phyloP scores from a whole-genome alignment of 2,329 filamentous ascomycete genomes.

The Fusarium protoensiforme region DNA sequence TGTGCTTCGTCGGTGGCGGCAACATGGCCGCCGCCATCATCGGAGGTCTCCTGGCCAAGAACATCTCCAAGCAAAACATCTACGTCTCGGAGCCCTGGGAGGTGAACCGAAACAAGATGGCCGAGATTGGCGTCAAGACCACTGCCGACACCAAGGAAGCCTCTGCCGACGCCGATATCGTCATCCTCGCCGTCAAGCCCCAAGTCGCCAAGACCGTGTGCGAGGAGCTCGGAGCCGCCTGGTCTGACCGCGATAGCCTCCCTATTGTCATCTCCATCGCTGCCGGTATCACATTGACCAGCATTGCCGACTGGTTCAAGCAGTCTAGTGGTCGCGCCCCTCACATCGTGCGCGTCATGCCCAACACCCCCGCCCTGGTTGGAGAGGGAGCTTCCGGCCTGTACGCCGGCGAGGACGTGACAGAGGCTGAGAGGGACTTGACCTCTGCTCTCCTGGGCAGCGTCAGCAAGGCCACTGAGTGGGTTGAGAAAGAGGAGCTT shows the following conservation, averaged over 20 bases:
- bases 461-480: conserved; percentile 61
- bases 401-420: conserved; percentile 56
- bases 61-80: conserved; percentile 57
- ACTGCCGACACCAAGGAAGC: conserved; percentile 60
- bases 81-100: conserved; percentile 63
- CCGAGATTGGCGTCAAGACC: conserved; percentile 56
- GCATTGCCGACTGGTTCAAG: conserved; percentile 56
- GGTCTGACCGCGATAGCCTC: conserved; percentile 46
- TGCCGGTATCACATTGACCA: conserved; percentile 59
- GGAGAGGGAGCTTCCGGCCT: conserved; percentile 62
- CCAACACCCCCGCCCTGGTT: conserved; percentile 62
- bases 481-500: conserved; percentile 61
- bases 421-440: conserved; percentile 54
- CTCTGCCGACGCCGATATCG: conserved; percentile 55
- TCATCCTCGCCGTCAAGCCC: conserved; percentile 64
- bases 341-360: conserved; percentile 63
- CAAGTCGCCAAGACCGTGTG: conserved; percentile 60
- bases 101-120: conserved; percentile 62
- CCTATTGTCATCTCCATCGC: conserved; percentile 62
- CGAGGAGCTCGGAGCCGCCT: conserved; percentile 57
- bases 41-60: conserved; percentile 57
- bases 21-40: conserved; percentile 66
- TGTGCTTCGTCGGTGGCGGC: conserved; percentile 57
- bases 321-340: conserved; percentile 51
- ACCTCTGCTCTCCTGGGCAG: conserved; percentile 55